Evolutionary conservation across 257 asterid species (phyloP), one percentile per base, ranked within the genome.

Genomic region (Petunia secreta): DNA sequence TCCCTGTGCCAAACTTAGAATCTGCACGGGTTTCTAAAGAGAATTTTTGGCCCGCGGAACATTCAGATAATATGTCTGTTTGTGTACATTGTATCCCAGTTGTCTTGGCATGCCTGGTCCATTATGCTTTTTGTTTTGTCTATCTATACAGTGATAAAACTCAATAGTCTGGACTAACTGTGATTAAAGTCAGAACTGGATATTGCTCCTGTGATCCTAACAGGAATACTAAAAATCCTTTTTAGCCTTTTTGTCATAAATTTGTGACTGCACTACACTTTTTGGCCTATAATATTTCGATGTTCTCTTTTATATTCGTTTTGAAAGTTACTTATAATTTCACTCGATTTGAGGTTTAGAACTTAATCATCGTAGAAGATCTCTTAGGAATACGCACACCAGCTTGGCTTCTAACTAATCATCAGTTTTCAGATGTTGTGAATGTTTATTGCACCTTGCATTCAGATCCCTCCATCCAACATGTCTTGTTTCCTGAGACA

Each of bases 51-150:
- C 48, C 25, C 9, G 16, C 58, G 44, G 76, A 44, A 46, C 76
- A 44, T 68, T 36, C 57, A 68, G 39, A 65, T 66, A 14, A 48
- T 66, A 66, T 40, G 41, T 66, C 37, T 40, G 75, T 66, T 65
- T 66, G 43, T 41, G 7, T 41, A 41, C 37, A 15, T 41, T 66
- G 53, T 41, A 66, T 66, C 41, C 53, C 54, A 41, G 75, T 69
- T 25, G 59, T 69, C 37, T 69, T 69, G 59, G 59, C 59, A 1
- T 69, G 6, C 43, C 16, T 69, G 77, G 59, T 46, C 6, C 2
- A 44, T 44, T 46, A 15, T 69, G 59, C 59, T 69, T 16, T 46
- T 34, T 59, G 58, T 53, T 25, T 53, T 66, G 77, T 46, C 46
- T 25, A 68, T 53, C 76, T 68, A 44, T 46, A 10, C 77, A 25